Evolutionary conservation across 2,329 filamentous ascomycete genomes (phyloP).

Genomic region (Teratosphaeria epicoccoides): DNA sequence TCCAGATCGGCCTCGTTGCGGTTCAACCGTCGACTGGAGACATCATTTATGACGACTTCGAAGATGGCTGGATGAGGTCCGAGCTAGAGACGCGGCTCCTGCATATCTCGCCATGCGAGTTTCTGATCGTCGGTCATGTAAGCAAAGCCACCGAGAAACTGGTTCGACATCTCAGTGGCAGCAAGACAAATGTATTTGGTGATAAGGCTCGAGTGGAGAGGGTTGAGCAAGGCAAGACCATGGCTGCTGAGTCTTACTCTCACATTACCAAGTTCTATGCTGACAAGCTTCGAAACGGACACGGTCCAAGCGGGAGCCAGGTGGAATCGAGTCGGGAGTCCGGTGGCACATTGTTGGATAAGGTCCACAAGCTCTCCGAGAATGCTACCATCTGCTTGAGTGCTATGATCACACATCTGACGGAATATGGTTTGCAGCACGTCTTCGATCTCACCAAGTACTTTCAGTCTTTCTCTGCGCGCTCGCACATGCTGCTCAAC

Average conservation of each 20-base stretch:
- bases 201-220: constrained; percentile 81
- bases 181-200: constrained; percentile 80
- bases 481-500: constrained; percentile 91
- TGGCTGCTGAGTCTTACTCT: constrained; percentile 72
- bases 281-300: constrained; percentile 57
- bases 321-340: constrained; percentile 32
- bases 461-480: constrained; percentile 87
- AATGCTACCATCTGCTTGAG: constrained; percentile 85
- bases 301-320: constrained; percentile 25
- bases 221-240: constrained; percentile 63
- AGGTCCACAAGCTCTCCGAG: constrained; percentile 74
- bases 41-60: constrained; percentile 89
- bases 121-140: constrained; percentile 82
- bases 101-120: constrained; percentile 91
- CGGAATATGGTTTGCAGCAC: constrained; percentile 86
- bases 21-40: constrained; percentile 94
- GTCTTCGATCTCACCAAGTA: constrained; percentile 95
- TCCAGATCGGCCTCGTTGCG: constrained; percentile 81
- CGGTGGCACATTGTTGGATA: constrained; percentile 59
- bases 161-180: constrained; percentile 77
- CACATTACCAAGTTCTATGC: constrained; percentile 92
- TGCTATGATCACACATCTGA: constrained; percentile 88
- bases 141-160: constrained; percentile 89
- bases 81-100: constrained; percentile 92
- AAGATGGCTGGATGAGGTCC: constrained; percentile 94